Evolutionary conservation across 139 green algal genomes (phyloP), one percentile per base, ranked within the genome.

Genomic region (Coelastrella sp.): DNA sequence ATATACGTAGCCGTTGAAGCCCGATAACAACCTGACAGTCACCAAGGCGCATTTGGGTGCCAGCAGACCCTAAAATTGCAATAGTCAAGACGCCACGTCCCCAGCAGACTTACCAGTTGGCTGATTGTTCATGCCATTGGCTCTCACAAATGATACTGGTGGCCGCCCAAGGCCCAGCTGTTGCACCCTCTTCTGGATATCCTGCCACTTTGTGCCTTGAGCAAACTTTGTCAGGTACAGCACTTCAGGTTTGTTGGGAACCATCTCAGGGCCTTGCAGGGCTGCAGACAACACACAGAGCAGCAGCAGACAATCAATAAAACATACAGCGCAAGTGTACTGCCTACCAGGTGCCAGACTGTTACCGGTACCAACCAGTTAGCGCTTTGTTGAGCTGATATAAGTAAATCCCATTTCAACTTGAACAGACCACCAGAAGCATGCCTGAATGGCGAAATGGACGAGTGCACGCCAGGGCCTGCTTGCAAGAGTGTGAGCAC

Each of bases 231-330:
- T 82, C 22, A 94, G 57, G 64, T 93, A 87, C n/a, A 94, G 13
- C 54, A 94, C 87, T 10, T 81, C 32, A 5, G 92, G 90, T 14
- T 90, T 76, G 8, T 76, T 56, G 4, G 84, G 68, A n/a, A 80
- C 60, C 6, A 89, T 61, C 47, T 94, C 92, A 14, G 68, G 57
- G 57, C 90, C 92, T 54, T 82, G 78, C 56, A 94, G 85, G n/a
- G 83, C 59, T 8, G 83, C 16, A 10, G 5, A 54, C 11, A n/a
- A 57, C 57, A 5, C 47, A 17, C 6, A 65, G 16, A 83, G 77
- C 54, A 83, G 47, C 57, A 85, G 79, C 79, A 85, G 76, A 54
- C 64, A 47, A 47, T 47, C 32, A 47, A 47, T 47, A 47, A 47
- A 47, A 47, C 32, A 47, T 47, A 47, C 32, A 47, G 32, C 32